A percentile compares a stretch with the other conserved stretches of the same genome.
Conservation (phyloP, 208 protist genomes). For the Histomonas meleagridis region DNA sequence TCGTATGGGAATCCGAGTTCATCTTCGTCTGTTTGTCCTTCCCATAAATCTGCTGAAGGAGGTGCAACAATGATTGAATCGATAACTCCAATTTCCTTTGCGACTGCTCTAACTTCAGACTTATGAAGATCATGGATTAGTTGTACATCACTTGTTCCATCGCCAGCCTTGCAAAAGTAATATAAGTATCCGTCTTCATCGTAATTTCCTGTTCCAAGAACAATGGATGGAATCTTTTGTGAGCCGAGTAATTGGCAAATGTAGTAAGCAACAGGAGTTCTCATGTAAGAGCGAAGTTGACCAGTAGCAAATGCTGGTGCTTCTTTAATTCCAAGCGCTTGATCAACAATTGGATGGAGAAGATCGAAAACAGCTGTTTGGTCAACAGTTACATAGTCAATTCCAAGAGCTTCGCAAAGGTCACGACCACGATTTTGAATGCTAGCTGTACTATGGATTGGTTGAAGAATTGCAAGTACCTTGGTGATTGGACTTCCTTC, state of each 20-base stretch:
- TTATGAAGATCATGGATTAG: slow-evolving; percentile 28
- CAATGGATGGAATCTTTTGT: neutral
- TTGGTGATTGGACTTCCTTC: neutral
- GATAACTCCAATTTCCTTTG: neutral
- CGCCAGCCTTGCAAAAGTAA: slow-evolving; percentile 33
- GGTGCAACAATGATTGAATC: neutral
- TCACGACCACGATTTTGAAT: neutral
- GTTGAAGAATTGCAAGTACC: neutral
- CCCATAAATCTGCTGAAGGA: slow-evolving; percentile 28
- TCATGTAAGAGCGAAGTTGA: neutral
- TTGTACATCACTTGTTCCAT: slow-evolving; percentile 31
- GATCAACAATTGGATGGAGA: neutral
- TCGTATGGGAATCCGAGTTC: slow-evolving; percentile 22
- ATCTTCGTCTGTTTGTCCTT: slow-evolving; percentile 20
- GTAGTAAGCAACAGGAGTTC: neutral
- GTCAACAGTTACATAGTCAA: neutral
- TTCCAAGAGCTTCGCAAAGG: neutral
- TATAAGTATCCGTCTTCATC: slow-evolving; percentile 11
- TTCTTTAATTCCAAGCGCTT: neutral
- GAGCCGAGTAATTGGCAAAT: neutral
- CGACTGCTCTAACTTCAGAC: neutral
- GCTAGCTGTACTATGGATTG: neutral
- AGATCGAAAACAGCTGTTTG: neutral
- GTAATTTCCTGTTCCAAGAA: slow-evolving; percentile 29
- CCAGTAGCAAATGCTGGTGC: neutral